Evolutionary conservation across 2,329 filamentous ascomycete species (phyloP).

Genomic region (Exophiala xenobiotica): DNA sequence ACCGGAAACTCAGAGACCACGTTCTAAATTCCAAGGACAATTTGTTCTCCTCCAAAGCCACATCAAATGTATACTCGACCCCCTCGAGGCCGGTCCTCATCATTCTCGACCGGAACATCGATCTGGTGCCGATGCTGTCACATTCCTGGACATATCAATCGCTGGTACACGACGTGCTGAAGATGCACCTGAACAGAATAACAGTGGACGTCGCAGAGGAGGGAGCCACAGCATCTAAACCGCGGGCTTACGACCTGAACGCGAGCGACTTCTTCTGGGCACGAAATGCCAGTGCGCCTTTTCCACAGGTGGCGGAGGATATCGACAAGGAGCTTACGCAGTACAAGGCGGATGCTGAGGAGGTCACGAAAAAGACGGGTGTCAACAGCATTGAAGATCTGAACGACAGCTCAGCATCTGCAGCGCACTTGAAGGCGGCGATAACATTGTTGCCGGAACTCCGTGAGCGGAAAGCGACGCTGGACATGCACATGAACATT

Average conservation of each 20-base stretch:
- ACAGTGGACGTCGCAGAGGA: conserved; percentile 83
- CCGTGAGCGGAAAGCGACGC: conserved; percentile 82
- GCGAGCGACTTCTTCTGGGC: conserved; percentile 95
- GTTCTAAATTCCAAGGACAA: conserved; percentile 98
- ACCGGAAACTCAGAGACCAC: conserved; percentile 93
- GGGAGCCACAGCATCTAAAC: conserved; percentile 66
- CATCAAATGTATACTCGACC: conserved; percentile 55
- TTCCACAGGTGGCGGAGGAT: conserved; percentile 93
- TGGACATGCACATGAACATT: conserved; percentile 99
- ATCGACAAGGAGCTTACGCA: conserved; percentile 90
- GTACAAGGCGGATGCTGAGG: conserved; percentile 92
- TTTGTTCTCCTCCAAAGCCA: conserved; percentile 75
- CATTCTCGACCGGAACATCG: conserved; percentile 91
- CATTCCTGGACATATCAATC: conserved; percentile 93
- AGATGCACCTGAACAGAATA: conserved; percentile 87
- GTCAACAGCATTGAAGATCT: conserved; percentile 90
- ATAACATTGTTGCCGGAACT: conserved; percentile 91
- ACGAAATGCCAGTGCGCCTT: conserved; percentile 84
- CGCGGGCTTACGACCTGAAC: conserved; percentile 86
- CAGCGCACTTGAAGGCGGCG: conserved; percentile 91
- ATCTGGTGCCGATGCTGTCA: conserved; percentile 96
- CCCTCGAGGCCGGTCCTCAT: conserved; percentile 83
- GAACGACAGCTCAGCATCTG: conserved; percentile 82
- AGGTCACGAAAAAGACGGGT: conserved; percentile 93
- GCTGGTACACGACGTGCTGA: conserved; percentile 73